These are phyloP conservation scores for Naganishia antarctica DNA, from an alignment of 768 basidiomycete species.

Conservation along the genomic window DNA sequence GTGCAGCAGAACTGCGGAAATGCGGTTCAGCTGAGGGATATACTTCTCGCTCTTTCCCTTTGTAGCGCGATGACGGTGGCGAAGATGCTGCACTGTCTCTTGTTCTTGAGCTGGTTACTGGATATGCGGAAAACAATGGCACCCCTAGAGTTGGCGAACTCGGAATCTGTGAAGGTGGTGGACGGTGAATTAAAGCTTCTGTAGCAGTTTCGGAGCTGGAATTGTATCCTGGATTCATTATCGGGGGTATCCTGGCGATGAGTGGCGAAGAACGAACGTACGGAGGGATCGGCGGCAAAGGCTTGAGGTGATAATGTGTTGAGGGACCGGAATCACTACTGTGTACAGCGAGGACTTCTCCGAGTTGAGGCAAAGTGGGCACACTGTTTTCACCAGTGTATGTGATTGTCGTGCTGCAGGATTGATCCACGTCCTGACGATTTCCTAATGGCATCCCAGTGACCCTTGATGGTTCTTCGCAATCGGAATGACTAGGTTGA, in stretches of 20 bases:
- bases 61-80: slow-evolving; percentile 13
- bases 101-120: slow-evolving; percentile 6
- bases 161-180: background rate
- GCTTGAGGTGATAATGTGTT: background rate
- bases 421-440: too few species aligned
- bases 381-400: background rate
- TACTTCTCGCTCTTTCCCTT: slow-evolving; percentile 5
- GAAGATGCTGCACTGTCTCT: background rate
- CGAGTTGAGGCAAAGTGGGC: background rate
- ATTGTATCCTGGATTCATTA: background rate
- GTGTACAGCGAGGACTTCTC: background rate
- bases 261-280: background rate
- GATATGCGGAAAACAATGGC: slow-evolving; percentile 17
- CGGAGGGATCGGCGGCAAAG: slow-evolving; percentile 9
- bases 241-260: too few species aligned
- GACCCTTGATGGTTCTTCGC: too few species aligned
- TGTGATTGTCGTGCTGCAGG: too few species aligned
- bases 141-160: background rate
- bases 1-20: background rate
- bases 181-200: background rate
- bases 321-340: background rate
- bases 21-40: background rate
- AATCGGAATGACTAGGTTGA: too few species aligned
- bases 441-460: too few species aligned
- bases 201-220: background rate